Percentiles rank a stretch among this genome's conserved stretches.
Evolutionary conservation across 768 basidiomycete species (phyloP).

Genomic region (Termitomyces sp.): DNA sequence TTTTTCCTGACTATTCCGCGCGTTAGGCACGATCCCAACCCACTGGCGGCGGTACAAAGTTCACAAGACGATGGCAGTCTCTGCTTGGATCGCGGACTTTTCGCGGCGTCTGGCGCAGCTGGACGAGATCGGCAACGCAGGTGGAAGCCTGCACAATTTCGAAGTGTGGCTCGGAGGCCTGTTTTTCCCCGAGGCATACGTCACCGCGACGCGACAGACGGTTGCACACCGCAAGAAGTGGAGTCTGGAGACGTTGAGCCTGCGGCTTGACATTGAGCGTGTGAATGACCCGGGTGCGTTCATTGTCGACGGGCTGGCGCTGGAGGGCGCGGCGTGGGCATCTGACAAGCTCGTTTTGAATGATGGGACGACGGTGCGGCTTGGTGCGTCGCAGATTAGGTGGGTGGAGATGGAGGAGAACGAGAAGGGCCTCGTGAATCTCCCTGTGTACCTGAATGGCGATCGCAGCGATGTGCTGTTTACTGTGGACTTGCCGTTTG

Average conservation of each 20-base stretch:
- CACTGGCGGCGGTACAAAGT: slow-evolving; percentile 93
- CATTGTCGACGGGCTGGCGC: slow-evolving; percentile 78
- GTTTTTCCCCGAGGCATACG: slow-evolving; percentile 95
- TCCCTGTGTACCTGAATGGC: slow-evolving; percentile 91
- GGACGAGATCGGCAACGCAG: slow-evolving; percentile 54
- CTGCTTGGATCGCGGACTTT: slow-evolving; percentile 83
- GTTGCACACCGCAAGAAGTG: slow-evolving; percentile 89
- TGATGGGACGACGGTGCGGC: slow-evolving; percentile 72
- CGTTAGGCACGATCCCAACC: slow-evolving; percentile 73
- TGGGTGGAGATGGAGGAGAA: slow-evolving; percentile 67
- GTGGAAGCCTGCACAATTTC: slow-evolving; percentile 55
- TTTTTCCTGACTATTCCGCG: neutral
- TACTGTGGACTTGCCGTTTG: slow-evolving; percentile 81
- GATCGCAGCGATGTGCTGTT: slow-evolving; percentile 89
- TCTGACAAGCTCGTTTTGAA: slow-evolving; percentile 70
- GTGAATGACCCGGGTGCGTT: slow-evolving; percentile 77
- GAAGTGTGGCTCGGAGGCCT: slow-evolving; percentile 92
- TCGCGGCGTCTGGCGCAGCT: slow-evolving; percentile 79
- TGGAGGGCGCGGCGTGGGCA: slow-evolving; percentile 84
- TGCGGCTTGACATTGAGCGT: slow-evolving; percentile 78
- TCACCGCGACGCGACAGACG: slow-evolving; percentile 94
- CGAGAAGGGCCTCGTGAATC: slow-evolving; percentile 49
- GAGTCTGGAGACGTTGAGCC: slow-evolving; percentile 84
- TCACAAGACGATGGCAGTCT: slow-evolving; percentile 71
- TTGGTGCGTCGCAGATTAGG: slow-evolving; percentile 78